Evolutionary conservation across 1,284 basidiomycete genomes (phyloP).

Genomic region (Moesziomyces parantarcticus): DNA sequence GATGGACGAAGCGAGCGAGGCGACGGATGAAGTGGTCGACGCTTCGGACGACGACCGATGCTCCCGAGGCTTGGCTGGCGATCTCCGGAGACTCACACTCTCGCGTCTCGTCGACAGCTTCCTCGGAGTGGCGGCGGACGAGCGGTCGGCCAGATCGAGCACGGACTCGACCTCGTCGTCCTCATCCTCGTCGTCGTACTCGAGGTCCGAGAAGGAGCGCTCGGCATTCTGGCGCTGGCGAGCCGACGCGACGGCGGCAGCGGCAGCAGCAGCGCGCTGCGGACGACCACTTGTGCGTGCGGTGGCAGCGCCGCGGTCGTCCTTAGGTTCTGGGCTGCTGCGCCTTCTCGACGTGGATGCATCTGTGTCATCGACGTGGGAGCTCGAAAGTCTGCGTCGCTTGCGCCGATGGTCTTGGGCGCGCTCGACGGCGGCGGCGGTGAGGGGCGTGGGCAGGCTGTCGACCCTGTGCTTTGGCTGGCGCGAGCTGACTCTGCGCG

Average conservation of each 20-base stretch:
- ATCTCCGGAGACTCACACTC: conserved; percentile 12
- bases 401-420: conserved; percentile 18
- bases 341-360: conserved; percentile 3
- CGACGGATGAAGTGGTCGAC: conserved; percentile 8
- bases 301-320: background rate
- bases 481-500: conserved; percentile 21
- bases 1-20: conserved; percentile 24
- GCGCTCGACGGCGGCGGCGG: conserved; percentile 24
- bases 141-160: conserved; percentile 6
- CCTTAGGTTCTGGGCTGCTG: conserved; percentile 12
- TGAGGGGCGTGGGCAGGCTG: conserved; percentile 26
- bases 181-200: conserved; percentile 24
- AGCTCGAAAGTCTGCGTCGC: conserved; percentile 18
- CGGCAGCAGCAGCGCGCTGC: conserved; percentile 26
- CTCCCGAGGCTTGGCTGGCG: conserved; percentile 12
- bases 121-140: background rate
- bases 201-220: conserved; percentile 33
- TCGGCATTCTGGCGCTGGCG: conserved; percentile 23
- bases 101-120: background rate
- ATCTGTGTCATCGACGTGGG: conserved; percentile 6
- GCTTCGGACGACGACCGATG: conserved; percentile 18
- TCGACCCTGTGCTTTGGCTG: conserved; percentile 41
- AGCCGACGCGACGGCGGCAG: conserved; percentile 22
- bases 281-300: conserved; percentile 16
- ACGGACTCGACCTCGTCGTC: conserved; percentile 23